Percentiles rank a stretch among this genome's conserved stretches.
Conservation (phyloP, 805 yeast species). For the Nakazawaea pomicola region DNA sequence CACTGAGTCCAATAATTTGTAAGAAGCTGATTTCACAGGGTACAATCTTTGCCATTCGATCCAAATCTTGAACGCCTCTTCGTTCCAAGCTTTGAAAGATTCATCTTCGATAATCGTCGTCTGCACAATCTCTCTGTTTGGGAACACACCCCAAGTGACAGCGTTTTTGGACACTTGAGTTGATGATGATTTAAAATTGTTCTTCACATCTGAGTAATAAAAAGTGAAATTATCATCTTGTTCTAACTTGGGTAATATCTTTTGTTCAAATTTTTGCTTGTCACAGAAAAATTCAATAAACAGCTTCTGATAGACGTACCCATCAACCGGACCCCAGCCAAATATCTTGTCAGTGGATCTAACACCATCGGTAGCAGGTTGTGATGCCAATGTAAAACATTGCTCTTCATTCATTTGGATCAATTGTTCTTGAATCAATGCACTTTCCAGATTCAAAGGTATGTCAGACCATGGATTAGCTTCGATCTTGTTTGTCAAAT, state of each 20-base stretch:
- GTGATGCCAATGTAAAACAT: slow-evolving; percentile 87
- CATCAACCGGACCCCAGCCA: slow-evolving; percentile 97
- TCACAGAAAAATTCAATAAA: slow-evolving; percentile 89
- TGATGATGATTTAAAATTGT: slow-evolving; percentile 45
- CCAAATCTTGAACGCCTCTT: slow-evolving; percentile 92
- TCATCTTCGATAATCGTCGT: slow-evolving; percentile 91
- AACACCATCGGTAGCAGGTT: slow-evolving; percentile 86
- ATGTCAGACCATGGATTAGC: slow-evolving; percentile 91
- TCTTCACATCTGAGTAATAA: slow-evolving; percentile 64
- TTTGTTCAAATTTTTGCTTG: slow-evolving; percentile 59
- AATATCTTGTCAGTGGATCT: slow-evolving; percentile 78
- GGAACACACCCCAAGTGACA: slow-evolving; percentile 98
- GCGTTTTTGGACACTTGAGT: slow-evolving; percentile 54
- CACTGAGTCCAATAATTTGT: slow-evolving; percentile 54
- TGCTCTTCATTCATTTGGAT: slow-evolving; percentile 71
- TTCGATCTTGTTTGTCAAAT: slow-evolving; percentile 68
- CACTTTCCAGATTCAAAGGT: slow-evolving; percentile 84
- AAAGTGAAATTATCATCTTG: slow-evolving; percentile 55
- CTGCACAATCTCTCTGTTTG: slow-evolving; percentile 82
- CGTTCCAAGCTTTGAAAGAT: slow-evolving; percentile 93
- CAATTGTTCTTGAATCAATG: slow-evolving; percentile 86
- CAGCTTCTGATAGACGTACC: slow-evolving; percentile 87
- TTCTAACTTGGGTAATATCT: slow-evolving; percentile 48
- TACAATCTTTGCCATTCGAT: slow-evolving; percentile 86
- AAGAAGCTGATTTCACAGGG: slow-evolving; percentile 49